A percentile compares a stretch with the other conserved stretches of the same genome.
These are phyloP conservation scores for Boletus insuetus DNA, from an alignment of 768 basidiomycete species.

Conservation along the genomic window DNA sequence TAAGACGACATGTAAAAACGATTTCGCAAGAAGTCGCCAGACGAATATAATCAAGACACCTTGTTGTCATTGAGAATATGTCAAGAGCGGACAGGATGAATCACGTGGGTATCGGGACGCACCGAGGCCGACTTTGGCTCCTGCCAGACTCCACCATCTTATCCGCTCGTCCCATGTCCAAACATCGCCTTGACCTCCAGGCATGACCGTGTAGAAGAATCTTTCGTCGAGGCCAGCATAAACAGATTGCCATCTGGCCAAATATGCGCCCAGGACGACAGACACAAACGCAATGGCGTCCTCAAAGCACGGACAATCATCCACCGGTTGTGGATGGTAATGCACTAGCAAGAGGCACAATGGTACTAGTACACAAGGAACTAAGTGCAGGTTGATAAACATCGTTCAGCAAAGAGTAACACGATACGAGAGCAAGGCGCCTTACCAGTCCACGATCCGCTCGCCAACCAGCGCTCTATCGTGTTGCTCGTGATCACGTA, in stretches of 20 bases:
- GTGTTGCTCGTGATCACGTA: constrained; percentile 34
- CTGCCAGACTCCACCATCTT: constrained; percentile 38
- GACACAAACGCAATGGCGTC: constrained; percentile 93
- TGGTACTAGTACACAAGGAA: constrained; percentile 60
- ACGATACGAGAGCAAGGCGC: constrained; percentile 15
- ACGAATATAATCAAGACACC: constrained; percentile 78
- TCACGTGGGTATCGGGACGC: constrained; percentile 5
- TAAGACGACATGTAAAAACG: constrained; percentile 64
- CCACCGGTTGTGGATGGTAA: constrained; percentile 90
- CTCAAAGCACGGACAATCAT: constrained; percentile 97
- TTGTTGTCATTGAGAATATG: constrained; percentile 16
- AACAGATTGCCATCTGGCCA: constrained; percentile 63
- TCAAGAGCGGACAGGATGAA: neutral
- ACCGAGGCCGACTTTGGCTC: constrained; percentile 44
- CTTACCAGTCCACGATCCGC: constrained; percentile 36
- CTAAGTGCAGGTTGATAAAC: constrained; percentile 23
- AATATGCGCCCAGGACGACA: constrained; percentile 70
- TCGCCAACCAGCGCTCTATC: constrained; percentile 44
- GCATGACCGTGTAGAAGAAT: constrained; percentile 44
- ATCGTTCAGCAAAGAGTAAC: constrained; percentile 9
- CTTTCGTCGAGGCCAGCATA: constrained; percentile 40
- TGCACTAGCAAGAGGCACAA: constrained; percentile 76
- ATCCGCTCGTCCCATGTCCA: constrained; percentile 33
- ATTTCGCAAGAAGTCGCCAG: constrained; percentile 89
- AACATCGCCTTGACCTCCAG: constrained; percentile 49